Conservation (phyloP, 495 filamentous ascomycete species). For the Hypoxylon cercidicola region DNA sequence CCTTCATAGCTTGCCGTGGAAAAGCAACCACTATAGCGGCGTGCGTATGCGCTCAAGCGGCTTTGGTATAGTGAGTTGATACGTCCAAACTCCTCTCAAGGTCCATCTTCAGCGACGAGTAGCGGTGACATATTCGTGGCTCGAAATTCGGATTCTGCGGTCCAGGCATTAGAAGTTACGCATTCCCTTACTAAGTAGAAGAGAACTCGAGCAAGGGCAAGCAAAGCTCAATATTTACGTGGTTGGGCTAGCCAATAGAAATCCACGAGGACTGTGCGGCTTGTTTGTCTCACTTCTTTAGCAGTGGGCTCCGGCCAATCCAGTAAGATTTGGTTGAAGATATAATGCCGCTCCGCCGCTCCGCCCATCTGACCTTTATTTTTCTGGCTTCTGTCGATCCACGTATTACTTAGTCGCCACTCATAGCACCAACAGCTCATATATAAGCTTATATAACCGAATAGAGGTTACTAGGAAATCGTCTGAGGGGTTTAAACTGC, state of each 20-base stretch:
- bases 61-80: not conserved
- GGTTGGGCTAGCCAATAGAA: constrained; percentile 12
- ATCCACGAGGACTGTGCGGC: constrained; percentile 1
- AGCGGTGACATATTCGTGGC: not conserved
- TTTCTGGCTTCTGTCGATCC: too few relatives aligned
- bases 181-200: not conserved
- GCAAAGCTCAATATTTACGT: constrained; percentile 9
- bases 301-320: constrained; percentile 11
- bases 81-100: not conserved
- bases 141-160: not conserved
- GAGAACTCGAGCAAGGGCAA: constrained; percentile 7
- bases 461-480: too few relatives aligned
- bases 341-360: not conserved
- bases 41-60: too few relatives aligned
- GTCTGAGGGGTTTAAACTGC: too few relatives aligned
- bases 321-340: not conserved
- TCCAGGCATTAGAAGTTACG: not conserved
- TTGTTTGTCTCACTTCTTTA: constrained; percentile 19
- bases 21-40: too few relatives aligned
- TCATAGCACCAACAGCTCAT: too few relatives aligned
- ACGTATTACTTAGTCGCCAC: too few relatives aligned
- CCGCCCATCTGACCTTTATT: too few relatives aligned
- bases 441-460: too few relatives aligned
- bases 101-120: not conserved
- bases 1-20: not conserved